These are phyloP conservation scores for Tulasnella calospora DNA, from an alignment of 768 basidiomycete genomes.

Conservation along the genomic window DNA sequence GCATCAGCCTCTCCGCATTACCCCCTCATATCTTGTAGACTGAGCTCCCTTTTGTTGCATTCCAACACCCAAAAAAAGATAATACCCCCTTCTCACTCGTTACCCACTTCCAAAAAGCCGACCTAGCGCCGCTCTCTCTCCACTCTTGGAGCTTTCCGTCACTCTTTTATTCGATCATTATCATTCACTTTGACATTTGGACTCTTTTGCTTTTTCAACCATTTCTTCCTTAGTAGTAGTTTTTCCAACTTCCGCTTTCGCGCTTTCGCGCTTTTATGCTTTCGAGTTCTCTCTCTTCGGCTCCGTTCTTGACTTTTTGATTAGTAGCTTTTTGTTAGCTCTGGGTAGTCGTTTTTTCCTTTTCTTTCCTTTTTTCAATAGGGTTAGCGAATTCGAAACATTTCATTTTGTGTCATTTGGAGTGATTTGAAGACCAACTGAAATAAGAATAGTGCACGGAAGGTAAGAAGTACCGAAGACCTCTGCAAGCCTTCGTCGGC, in stretches of 20 bases:
- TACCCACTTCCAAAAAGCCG: not conserved
- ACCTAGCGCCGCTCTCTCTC: not conserved
- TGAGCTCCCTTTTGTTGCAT: not conserved
- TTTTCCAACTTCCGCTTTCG: not conserved
- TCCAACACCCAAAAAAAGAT: not conserved
- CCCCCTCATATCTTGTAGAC: not conserved
- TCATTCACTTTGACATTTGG: not conserved
- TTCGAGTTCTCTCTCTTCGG: not conserved
- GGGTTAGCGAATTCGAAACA: not conserved
- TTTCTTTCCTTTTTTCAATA: not conserved
- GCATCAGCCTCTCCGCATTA: constrained; percentile 1
- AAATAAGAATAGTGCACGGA: not conserved
- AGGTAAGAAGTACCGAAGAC: not conserved
- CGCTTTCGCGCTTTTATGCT: not conserved
- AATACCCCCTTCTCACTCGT: not conserved
- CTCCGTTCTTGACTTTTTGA: not conserved
- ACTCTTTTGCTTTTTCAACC: not conserved
- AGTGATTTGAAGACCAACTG: not conserved
- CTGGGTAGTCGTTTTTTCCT: too few species aligned
- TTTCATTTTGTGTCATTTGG: not conserved
- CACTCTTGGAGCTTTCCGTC: not conserved
- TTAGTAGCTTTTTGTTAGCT: too few species aligned
- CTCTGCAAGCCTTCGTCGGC: not conserved
- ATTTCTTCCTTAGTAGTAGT: not conserved
- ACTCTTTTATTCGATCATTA: not conserved